Evolutionary conservation across 129 eudicot species (phyloP), one percentile per base, ranked within the genome.

Genomic region (Smallanthus sonchifolius): DNA sequence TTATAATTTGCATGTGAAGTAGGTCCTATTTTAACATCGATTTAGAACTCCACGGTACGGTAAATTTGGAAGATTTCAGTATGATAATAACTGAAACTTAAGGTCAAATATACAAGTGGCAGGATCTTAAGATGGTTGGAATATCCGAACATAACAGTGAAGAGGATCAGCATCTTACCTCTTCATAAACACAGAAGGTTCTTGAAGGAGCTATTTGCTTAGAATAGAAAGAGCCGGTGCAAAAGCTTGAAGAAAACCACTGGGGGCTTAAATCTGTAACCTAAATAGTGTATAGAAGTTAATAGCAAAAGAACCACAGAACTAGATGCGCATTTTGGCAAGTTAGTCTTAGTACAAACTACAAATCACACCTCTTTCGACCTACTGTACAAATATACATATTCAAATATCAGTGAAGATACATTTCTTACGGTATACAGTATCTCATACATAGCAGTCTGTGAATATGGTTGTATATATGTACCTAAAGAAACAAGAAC

Each of bases 121-220:
- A 51, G 51, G 40, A 51, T 75, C 55, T 75, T 49, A 75, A 36
- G 48, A 74, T 61, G 62, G 16, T 35, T 11, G 47, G 36, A 36
- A 35, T 16, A 52, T 19, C 20, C 39, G 0, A 10, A 57, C 45
- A 57, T 62, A 17, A 38, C 42, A 47, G 59, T 34, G 8, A 45
- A 37, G 64, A 77, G 48, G 37, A 79, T 32, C 70, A 34, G 56
- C 44, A 39, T 68, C 75, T 49, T 38, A 94, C 99, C 96, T 95
- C 91, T 82, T 95, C 99, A 77, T 82, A 95, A 68, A 95, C 51
- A 73, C 99, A 95, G 72, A 95, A 91, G 65, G 97, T 95, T 84
- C 99, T 85, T 51, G 99, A 82, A 72, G 94, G 78, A 65, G 97
- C 99, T 45, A 95, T 88, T 66, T 89, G 83, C 78, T 79, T 84